phyloP scores from a whole-genome alignment of 2,329 filamentous ascomycete species.

The Didymella lethalis region DNA sequence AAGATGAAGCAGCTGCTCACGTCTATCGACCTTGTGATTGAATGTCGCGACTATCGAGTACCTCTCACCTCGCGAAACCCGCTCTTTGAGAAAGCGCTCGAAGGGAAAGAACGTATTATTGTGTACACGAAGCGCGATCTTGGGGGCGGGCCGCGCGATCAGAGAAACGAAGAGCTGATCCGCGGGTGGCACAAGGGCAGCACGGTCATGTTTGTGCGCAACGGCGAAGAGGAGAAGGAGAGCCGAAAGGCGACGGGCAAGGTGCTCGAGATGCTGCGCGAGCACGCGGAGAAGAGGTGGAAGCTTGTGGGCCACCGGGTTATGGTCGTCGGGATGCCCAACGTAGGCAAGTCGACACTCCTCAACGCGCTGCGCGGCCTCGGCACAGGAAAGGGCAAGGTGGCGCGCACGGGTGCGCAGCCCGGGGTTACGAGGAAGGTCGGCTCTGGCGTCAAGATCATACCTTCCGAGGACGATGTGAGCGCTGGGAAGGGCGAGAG shows the following conservation, averaged over 20 bases:
- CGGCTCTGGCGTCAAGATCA: slow-evolving; percentile 81
- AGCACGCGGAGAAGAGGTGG: slow-evolving; percentile 59
- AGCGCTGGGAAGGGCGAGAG: slow-evolving; percentile 23
- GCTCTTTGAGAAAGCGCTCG: slow-evolving; percentile 79
- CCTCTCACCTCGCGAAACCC: slow-evolving; percentile 91
- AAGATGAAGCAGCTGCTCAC: slow-evolving; percentile 84
- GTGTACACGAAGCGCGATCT: slow-evolving; percentile 89
- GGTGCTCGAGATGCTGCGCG: slow-evolving; percentile 61
- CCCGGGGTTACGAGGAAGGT: slow-evolving; percentile 91
- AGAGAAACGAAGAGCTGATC: slow-evolving; percentile 60
- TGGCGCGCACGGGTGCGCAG: slow-evolving; percentile 81
- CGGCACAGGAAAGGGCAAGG: slow-evolving; percentile 73
- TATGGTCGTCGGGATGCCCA: slow-evolving; percentile 95
- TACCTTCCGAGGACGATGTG: slow-evolving; percentile 59
- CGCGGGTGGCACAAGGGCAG: slow-evolving; percentile 62
- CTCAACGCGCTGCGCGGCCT: slow-evolving; percentile 81
- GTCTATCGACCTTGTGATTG: slow-evolving; percentile 85
- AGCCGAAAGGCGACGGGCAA: slow-evolving; percentile 36
- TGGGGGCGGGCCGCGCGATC: slow-evolving; percentile 37
- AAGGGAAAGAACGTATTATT: slow-evolving; percentile 76
- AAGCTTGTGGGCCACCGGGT: slow-evolving; percentile 82
- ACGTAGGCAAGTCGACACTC: slow-evolving; percentile 95
- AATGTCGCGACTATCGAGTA: slow-evolving; percentile 92
- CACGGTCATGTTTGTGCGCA: slow-evolving; percentile 62
- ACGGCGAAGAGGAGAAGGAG: slow-evolving; percentile 33